Percentiles rank a stretch among this genome's conserved stretches.
These are phyloP conservation scores for Penicillium sp. DNA, from an alignment of 2,329 filamentous ascomycete genomes.

Conservation along the genomic window DNA sequence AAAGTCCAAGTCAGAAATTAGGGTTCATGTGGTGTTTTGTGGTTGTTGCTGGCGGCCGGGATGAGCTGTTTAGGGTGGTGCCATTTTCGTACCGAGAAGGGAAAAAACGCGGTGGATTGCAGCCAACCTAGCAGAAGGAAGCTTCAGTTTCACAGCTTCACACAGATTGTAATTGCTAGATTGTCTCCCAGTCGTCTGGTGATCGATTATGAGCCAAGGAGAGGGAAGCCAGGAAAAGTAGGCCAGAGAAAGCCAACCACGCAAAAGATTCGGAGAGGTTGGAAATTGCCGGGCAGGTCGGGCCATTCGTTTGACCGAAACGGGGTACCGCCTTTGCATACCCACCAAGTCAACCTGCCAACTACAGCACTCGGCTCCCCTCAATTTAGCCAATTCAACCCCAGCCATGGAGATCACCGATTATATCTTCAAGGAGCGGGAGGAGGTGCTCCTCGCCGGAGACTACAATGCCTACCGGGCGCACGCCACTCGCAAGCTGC, in stretches of 20 bases:
- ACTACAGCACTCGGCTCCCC: conserved; percentile 13
- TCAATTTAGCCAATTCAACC: conserved; percentile 12
- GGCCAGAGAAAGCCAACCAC: conserved; percentile 25
- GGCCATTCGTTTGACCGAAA: conserved; percentile 44
- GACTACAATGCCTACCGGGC: conserved; percentile 86
- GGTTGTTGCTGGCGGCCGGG: conserved; percentile 12
- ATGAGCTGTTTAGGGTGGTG: conserved; percentile 27
- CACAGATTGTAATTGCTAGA: not conserved
- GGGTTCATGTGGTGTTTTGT: conserved; percentile 2
- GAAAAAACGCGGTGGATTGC: conserved; percentile 10
- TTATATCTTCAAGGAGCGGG: conserved; percentile 78
- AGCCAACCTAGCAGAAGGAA: conserved; percentile 5
- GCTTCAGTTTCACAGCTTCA: not conserved
- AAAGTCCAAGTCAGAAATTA: conserved; percentile 11
- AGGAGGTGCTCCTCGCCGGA: conserved; percentile 83
- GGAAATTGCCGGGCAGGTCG: conserved; percentile 35
- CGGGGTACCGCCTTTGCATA: conserved; percentile 37
- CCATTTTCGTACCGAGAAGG: conserved; percentile 27
- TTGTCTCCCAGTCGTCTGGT: not conserved
- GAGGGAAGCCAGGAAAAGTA: conserved; percentile 3
- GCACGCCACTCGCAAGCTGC: conserved; percentile 79
- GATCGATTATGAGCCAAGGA: not conserved
- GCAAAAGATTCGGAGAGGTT: conserved; percentile 35
- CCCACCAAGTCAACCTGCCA: conserved; percentile 33
- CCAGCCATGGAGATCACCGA: conserved; percentile 83